phyloP scores from a whole-genome alignment of 805 yeast species.

The Starmera quercuum region DNA sequence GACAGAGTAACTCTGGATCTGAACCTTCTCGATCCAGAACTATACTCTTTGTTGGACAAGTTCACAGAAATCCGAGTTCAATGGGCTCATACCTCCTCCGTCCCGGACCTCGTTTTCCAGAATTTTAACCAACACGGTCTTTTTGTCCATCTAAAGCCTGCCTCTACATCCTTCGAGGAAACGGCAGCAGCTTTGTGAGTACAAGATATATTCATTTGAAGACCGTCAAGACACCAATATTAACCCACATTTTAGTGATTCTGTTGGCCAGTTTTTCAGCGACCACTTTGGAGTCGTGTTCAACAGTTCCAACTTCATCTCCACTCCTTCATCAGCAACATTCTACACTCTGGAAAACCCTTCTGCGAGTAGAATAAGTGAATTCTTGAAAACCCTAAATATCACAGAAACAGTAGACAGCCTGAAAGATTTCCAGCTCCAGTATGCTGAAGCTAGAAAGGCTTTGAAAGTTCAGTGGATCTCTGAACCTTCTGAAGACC shows the following conservation, averaged over 20 bases:
- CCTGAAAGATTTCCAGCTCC: too few species aligned
- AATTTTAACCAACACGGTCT: neutral
- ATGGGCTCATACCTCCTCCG: neutral
- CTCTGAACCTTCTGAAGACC: too few species aligned
- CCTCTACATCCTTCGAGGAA: neutral
- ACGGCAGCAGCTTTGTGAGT: too few species aligned
- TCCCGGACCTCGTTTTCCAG: neutral
- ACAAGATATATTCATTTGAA: too few species aligned
- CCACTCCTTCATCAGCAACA: neutral
- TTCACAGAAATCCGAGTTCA: neutral
- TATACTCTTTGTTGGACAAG: neutral
- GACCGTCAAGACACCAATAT: too few species aligned
- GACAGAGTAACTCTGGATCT: neutral
- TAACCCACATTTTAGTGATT: neutral
- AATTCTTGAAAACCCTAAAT: slow-evolving; percentile 9
- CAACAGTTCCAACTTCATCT: neutral
- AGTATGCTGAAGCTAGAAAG: too few species aligned
- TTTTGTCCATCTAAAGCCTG: neutral
- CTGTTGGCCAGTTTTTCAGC: neutral
- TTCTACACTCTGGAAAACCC: neutral
- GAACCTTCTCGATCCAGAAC: neutral
- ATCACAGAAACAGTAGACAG: too few species aligned
- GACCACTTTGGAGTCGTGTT: neutral
- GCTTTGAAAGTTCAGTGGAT: too few species aligned
- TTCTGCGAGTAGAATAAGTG: slow-evolving; percentile 5